Conservation (phyloP, 306 rosid species). For the Nissolia schottii region DNA sequence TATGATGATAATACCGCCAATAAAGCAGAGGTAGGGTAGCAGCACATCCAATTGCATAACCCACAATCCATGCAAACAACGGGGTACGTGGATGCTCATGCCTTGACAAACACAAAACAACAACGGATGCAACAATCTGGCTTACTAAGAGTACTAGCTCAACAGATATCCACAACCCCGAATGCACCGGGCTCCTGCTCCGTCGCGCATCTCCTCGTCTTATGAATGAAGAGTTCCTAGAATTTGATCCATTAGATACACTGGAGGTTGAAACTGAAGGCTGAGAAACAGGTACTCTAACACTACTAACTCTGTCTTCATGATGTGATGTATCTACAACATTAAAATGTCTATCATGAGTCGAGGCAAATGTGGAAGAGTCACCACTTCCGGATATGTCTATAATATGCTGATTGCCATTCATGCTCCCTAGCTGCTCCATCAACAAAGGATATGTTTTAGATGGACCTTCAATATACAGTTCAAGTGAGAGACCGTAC, state of each 20-base stretch:
- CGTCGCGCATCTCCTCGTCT: constrained; percentile 79
- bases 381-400: constrained; percentile 52
- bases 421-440: constrained; percentile 52
- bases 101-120: constrained; percentile 77
- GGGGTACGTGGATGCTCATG: constrained; percentile 78
- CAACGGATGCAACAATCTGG: constrained; percentile 81
- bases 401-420: constrained; percentile 46
- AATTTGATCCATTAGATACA: constrained; percentile 53
- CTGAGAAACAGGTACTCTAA: constrained; percentile 30
- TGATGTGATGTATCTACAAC: constrained; percentile 36
- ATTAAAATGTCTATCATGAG: constrained; percentile 48
- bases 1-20: constrained; percentile 87
- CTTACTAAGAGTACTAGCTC: constrained; percentile 74
- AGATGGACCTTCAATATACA: constrained; percentile 41
- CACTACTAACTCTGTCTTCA: constrained; percentile 50
- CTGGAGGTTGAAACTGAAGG: constrained; percentile 43
- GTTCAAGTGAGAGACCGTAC: constrained; percentile 52
- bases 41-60: constrained; percentile 90
- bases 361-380: constrained; percentile 49
- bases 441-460: constrained; percentile 45
- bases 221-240: constrained; percentile 52
- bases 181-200: constrained; percentile 84
- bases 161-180: constrained; percentile 89
- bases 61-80: constrained; percentile 82
- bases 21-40: constrained; percentile 89